Evolutionary conservation across 768 basidiomycete genomes (phyloP), one percentile per base, ranked within the genome.

Genomic region (Amyloporia xantha): DNA sequence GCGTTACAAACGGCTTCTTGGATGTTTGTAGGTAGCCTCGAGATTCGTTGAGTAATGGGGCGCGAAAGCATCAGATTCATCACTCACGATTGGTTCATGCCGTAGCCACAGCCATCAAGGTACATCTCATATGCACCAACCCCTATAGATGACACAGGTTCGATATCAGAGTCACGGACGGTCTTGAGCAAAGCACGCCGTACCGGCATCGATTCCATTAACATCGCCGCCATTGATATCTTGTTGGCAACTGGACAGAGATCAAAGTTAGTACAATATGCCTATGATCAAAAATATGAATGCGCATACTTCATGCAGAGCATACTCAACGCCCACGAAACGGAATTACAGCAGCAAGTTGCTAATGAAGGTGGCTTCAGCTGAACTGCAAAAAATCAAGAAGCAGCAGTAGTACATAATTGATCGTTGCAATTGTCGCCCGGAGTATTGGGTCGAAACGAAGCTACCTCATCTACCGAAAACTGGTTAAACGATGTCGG

Each of bases 381-480:
- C 23, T 19, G 23, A 12, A 11, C 23, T 35, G 11, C 21, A 15
- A 36, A 1, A 2, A n/a, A 12, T 13, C 13, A 20, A 17, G 13
- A 23, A 15, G 36, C 33, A 28, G 17, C 20, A 27, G 13, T 45
- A 48, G 24, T 39, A 57, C 56, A 39, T 11, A 54, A 33, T 42
- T 57, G 56, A 23, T 57, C 56, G 23, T 52, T 36, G 17, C 56
- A 57, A 20, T 49, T 52, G 20, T 57, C 56, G 6, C 56, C 56
- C 3, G 56, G 56, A 1, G 53, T 57, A n/a, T 23, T 30, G 2
- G 28, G 26, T 12, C 40, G n/a, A 38, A 53, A 49, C 6, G 24
- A 26, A 6, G 28, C 35, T 12, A 50, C 49, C 30, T 50, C 17
- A 37, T 50, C 49, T 53, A 47, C 26, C 4, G 37, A 35, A 35